A percentile compares a stretch with the other conserved stretches of the same genome.
Evolutionary conservation across 2,329 filamentous ascomycete genomes (phyloP).

Genomic region (Alternaria incomplexa): DNA sequence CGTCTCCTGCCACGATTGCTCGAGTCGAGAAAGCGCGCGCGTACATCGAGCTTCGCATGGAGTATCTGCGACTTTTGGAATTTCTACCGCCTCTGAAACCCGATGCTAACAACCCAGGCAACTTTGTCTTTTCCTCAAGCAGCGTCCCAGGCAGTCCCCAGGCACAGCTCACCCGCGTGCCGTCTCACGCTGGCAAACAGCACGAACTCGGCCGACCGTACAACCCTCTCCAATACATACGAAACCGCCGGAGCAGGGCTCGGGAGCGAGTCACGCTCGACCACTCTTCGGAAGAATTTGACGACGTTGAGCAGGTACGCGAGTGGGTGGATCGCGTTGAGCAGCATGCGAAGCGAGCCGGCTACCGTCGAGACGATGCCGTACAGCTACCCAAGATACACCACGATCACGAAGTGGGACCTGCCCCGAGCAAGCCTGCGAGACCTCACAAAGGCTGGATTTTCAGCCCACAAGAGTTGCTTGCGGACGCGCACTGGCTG

Average conservation of each 20-base stretch:
- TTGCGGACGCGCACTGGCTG: conserved; percentile 91
- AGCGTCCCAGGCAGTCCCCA: conserved; percentile 51
- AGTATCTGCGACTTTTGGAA: conserved; percentile 82
- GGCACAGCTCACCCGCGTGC: conserved; percentile 48
- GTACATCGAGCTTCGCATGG: conserved; percentile 82
- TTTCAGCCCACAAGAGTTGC: conserved; percentile 79
- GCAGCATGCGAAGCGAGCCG: conserved; percentile 48
- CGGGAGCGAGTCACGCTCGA: conserved; percentile 78
- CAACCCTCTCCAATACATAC: conserved; percentile 90
- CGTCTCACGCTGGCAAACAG: conserved; percentile 46
- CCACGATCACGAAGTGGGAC: conserved; percentile 30
- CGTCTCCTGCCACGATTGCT: conserved; percentile 80
- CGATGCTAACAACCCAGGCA: conserved; percentile 50
- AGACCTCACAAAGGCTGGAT: conserved; percentile 85
- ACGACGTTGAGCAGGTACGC: conserved; percentile 72
- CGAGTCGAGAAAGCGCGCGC: conserved; percentile 84
- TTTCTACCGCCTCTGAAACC: conserved; percentile 75
- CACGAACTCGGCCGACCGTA: conserved; percentile 71
- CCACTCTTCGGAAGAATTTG: conserved; percentile 77
- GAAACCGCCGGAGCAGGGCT: conserved; percentile 84
- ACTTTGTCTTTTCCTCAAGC: conserved; percentile 48
- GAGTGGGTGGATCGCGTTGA: conserved; percentile 78
- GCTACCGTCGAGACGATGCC: conserved; percentile 46
- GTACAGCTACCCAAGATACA: conserved; percentile 44
- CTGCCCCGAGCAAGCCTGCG: conserved; percentile 61